phyloP scores from a whole-genome alignment of 495 filamentous ascomycete species.

The Penicillium turbatum region DNA sequence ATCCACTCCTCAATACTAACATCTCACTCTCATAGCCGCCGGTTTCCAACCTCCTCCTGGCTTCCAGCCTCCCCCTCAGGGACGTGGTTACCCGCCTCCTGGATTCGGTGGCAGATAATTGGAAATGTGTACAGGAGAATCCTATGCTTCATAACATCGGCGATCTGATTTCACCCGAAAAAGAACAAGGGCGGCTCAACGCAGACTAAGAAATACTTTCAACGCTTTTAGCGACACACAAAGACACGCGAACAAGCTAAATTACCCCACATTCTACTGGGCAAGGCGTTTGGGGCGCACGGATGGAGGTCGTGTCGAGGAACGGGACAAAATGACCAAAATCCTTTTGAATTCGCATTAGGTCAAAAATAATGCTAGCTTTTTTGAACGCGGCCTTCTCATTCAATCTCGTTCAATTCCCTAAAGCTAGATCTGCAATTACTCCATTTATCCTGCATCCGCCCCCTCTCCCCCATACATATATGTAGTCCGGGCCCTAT shows the following conservation, averaged over 20 bases:
- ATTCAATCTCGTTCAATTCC: neutral
- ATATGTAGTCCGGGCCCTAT: too few species aligned
- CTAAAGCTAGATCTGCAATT: neutral
- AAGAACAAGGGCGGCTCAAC: slow-evolving; percentile 5
- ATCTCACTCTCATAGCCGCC: slow-evolving; percentile 35
- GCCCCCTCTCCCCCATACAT: too few species aligned
- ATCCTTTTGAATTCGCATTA: slow-evolving; percentile 26
- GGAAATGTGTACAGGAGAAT: slow-evolving; percentile 18
- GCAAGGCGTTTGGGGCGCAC: slow-evolving; percentile 49
- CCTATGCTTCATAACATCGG: slow-evolving; percentile 19
- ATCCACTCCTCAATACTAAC: slow-evolving; percentile 16
- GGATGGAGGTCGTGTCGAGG: slow-evolving; percentile 37
- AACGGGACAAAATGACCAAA: slow-evolving; percentile 28
- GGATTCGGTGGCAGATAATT: slow-evolving; percentile 72
- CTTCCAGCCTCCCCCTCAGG: slow-evolving; percentile 59
- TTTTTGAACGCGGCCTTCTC: neutral
- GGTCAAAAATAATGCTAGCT: slow-evolving; percentile 35
- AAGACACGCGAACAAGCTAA: slow-evolving; percentile 16
- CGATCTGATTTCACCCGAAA: slow-evolving; percentile 18
- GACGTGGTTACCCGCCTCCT: slow-evolving; percentile 68
- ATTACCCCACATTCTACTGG: slow-evolving; percentile 34
- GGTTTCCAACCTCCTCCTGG: slow-evolving; percentile 69
- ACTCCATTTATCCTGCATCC: neutral
- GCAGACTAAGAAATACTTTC: slow-evolving; percentile 5
- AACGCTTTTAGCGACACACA: slow-evolving; percentile 8